Evolutionary conservation across 169 alveolate species (phyloP).

Genomic region (Cystoisospora suis): DNA sequence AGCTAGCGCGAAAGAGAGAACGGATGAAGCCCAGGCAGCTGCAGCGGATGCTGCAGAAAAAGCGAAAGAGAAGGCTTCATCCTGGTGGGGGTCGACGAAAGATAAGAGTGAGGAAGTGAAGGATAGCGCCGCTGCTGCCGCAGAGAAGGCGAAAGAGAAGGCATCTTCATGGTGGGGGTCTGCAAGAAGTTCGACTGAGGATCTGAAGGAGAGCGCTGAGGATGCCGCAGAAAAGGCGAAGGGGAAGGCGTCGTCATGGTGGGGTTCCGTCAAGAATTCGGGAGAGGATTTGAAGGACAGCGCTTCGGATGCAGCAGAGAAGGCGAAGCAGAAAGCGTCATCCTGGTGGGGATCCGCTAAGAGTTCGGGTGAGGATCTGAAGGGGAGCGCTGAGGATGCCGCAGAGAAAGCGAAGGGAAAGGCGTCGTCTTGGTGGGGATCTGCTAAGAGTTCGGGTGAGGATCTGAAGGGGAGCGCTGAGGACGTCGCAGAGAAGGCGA

Average conservation of each 20-base stretch:
- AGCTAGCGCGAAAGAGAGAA: neutral
- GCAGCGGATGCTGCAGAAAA: neutral
- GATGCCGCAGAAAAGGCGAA: neutral
- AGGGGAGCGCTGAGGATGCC: neutral
- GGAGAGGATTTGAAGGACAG: neutral
- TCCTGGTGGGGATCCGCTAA: neutral
- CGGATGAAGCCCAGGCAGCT: neutral
- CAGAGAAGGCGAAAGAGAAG: neutral
- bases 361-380: neutral
- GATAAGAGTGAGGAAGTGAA: neutral
- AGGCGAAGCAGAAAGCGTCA: neutral
- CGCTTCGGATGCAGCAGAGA: neutral
- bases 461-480: neutral
- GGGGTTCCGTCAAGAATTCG: neutral
- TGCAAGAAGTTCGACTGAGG: neutral
- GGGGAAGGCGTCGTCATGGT: neutral
- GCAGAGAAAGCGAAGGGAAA: neutral
- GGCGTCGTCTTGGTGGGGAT: neutral
- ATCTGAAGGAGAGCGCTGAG: neutral
- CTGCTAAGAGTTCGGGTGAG: neutral
- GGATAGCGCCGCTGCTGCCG: neutral
- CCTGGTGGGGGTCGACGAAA: neutral
- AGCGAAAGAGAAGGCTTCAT: neutral
- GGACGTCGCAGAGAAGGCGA: neutral
- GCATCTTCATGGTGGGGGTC: slow-evolving; percentile 12